Conservation (phyloP, 1,139 yeast species). For the Meyerozyma carpophila region DNA sequence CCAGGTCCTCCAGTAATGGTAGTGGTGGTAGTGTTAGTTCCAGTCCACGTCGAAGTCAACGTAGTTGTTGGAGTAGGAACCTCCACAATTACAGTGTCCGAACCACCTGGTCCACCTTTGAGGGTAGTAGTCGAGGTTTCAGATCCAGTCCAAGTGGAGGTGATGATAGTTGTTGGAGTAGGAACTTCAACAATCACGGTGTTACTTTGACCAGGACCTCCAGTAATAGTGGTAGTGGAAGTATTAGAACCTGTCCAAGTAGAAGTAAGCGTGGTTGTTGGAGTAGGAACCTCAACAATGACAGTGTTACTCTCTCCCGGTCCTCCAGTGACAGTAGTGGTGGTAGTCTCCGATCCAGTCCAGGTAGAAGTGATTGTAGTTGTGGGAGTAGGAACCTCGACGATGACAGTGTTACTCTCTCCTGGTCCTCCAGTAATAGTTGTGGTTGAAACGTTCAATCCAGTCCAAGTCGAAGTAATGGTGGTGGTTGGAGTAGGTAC, state of each 20-base stretch:
- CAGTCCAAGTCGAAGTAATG: slow-evolving; percentile 7
- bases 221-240: slow-evolving; percentile 4
- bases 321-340: slow-evolving; percentile 3
- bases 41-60: slow-evolving; percentile 9
- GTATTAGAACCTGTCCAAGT: slow-evolving; percentile 10
- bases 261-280: slow-evolving; percentile 7
- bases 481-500: too few species aligned
- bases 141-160: slow-evolving; percentile 9
- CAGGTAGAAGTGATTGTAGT: slow-evolving; percentile 8
- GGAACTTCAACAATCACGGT: slow-evolving; percentile 16
- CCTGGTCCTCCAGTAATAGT: too few species aligned
- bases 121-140: slow-evolving; percentile 8
- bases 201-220: slow-evolving; percentile 5
- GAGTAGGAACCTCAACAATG: slow-evolving; percentile 14
- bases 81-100: slow-evolving; percentile 10
- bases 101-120: slow-evolving; percentile 6
- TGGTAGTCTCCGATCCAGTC: slow-evolving; percentile 6
- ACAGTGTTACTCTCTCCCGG: slow-evolving; percentile 12
- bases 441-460: slow-evolving; percentile 5
- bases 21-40: slow-evolving; percentile 5
- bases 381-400: too few species aligned
- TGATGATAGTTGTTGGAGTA: slow-evolving; percentile 9
- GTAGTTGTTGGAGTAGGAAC: slow-evolving; percentile 10
- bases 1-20: slow-evolving; percentile 7
- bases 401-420: too few species aligned